Conservation (phyloP, 306 rosid species). For the Rosa lucieae region DNA sequence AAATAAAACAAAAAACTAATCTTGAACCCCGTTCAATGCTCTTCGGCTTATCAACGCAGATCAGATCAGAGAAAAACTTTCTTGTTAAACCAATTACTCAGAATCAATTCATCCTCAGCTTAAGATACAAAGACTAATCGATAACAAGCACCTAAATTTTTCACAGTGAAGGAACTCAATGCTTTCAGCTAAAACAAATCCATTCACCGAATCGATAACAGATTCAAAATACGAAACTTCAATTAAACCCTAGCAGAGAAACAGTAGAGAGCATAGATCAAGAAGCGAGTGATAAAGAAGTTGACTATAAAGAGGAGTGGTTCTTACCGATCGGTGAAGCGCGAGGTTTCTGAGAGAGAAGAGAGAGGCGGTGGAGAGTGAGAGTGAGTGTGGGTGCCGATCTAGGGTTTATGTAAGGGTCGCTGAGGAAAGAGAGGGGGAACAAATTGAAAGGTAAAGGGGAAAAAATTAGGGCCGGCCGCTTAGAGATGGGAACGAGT, state of each 20-base stretch:
- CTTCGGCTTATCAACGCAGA: not conserved
- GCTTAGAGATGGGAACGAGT: not conserved
- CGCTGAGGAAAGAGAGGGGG: not conserved
- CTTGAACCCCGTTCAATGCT: not conserved
- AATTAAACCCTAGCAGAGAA: not conserved
- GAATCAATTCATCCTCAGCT: not conserved
- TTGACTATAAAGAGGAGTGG: not conserved
- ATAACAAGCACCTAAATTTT: not conserved
- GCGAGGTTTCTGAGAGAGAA: not conserved
- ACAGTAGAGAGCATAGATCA: not conserved
- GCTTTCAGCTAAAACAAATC: not conserved
- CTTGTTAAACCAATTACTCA: not conserved
- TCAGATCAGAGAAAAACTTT: not conserved
- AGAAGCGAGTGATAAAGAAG: not conserved
- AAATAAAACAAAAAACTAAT: too few relatives aligned
- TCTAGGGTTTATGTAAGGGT: constrained; percentile 6
- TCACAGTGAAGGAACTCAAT: not conserved
- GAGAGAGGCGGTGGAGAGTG: not conserved
- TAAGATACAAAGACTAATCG: not conserved
- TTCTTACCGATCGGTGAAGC: not conserved
- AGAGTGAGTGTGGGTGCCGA: not conserved
- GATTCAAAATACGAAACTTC: not conserved
- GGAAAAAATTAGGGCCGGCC: not conserved
- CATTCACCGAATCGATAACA: not conserved
- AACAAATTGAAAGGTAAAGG: not conserved